Evolutionary conservation across 257 asterid species (phyloP).

Genomic region (Lavandula angustifolia): DNA sequence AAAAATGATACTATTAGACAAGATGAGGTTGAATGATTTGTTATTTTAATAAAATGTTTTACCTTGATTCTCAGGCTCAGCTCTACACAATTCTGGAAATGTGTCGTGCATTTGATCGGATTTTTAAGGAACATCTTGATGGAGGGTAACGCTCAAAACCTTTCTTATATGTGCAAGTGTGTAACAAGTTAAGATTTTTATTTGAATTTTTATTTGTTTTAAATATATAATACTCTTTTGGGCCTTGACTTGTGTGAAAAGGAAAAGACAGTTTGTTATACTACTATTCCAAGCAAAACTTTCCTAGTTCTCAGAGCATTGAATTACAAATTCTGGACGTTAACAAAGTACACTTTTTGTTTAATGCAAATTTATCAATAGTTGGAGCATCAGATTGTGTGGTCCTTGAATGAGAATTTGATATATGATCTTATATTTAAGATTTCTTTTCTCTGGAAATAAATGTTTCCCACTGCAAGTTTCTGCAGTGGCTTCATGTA

Average conservation of each 20-base stretch:
- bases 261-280: not conserved
- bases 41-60: conserved; percentile 26
- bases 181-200: no score
- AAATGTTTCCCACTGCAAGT: conserved; percentile 5
- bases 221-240: not conserved
- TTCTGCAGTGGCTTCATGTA: conserved; percentile 1
- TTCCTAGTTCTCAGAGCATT: not conserved
- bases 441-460: conserved; percentile 16
- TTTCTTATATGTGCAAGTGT: conserved; percentile 17
- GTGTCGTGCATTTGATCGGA: conserved; percentile 96
- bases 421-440: not conserved
- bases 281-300: not conserved
- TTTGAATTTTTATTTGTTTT: no score
- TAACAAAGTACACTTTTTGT: not conserved
- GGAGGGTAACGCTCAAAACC: conserved; percentile 71
- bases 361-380: not conserved
- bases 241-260: not conserved
- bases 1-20: conserved; percentile 25
- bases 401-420: not conserved
- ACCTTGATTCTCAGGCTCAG: conserved; percentile 67
- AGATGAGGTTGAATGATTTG: not conserved
- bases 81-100: conserved; percentile 87
- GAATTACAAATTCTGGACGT: not conserved
- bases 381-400: not conserved
- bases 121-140: conserved; percentile 84